Conservation (phyloP, 2,329 filamentous ascomycete genomes). For the Plectosphaerella sp. region DNA sequence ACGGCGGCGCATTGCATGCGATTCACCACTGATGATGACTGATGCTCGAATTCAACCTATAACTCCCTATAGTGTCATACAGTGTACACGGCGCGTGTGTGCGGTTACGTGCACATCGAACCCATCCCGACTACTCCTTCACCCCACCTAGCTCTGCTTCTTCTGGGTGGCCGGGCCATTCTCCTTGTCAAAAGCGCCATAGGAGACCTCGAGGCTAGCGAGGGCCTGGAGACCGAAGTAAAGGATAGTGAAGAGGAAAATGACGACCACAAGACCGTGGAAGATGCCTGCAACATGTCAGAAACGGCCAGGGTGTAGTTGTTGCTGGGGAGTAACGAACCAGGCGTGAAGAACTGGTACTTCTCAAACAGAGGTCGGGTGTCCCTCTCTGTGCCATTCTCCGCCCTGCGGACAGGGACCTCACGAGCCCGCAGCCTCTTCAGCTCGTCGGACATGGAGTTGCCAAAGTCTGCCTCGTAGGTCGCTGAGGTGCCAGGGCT, state of each 20-base stretch:
- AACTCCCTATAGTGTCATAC: constrained; percentile 10
- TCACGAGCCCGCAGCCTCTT: constrained; percentile 51
- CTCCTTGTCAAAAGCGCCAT: constrained; percentile 95
- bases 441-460: constrained; percentile 64
- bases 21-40: not conserved
- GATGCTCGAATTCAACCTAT: constrained; percentile 6
- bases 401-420: constrained; percentile 24
- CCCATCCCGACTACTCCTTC: not conserved
- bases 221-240: constrained; percentile 75
- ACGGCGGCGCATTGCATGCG: not conserved
- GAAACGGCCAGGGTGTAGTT: not conserved
- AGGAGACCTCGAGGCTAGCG: constrained; percentile 79
- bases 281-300: constrained; percentile 65
- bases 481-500: constrained; percentile 47
- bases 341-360: constrained; percentile 91
- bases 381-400: constrained; percentile 33
- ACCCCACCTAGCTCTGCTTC: constrained; percentile 54
- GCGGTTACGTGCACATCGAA: not conserved
- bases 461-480: constrained; percentile 64
- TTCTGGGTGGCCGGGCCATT: constrained; percentile 86
- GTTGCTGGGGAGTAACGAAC: constrained; percentile 39
- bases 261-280: constrained; percentile 69
- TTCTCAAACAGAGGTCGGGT: constrained; percentile 72
- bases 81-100: constrained; percentile 3
- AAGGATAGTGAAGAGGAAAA: constrained; percentile 73